Conservation (phyloP, 345 rosid species). For the Eutrema heterophyllum region DNA sequence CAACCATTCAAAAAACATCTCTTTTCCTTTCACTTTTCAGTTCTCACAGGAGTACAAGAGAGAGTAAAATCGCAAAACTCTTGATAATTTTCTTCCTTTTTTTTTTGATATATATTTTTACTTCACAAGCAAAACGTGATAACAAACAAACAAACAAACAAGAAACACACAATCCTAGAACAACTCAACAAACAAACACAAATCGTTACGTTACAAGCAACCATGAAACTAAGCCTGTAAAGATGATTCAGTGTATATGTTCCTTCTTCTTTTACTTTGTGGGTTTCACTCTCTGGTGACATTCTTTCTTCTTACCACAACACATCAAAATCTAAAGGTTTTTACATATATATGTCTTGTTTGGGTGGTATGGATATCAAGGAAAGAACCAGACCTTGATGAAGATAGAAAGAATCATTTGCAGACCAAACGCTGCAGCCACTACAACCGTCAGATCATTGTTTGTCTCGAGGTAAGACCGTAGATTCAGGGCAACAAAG, state of each 20-base stretch:
- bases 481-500: constrained; percentile 73
- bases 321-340: constrained; percentile 23
- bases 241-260: constrained; percentile 11
- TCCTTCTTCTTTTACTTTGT: constrained; percentile 9
- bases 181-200: constrained; percentile 11
- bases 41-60: not conserved
- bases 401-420: constrained; percentile 78
- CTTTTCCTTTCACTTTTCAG: not conserved
- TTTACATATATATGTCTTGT: constrained; percentile 11
- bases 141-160: not conserved
- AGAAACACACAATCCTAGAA: not conserved
- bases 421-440: constrained; percentile 67
- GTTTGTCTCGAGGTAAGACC: constrained; percentile 42
- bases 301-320: constrained; percentile 12
- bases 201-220: constrained; percentile 6
- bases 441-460: constrained; percentile 46
- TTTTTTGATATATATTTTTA: not conserved
- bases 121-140: not conserved
- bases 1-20: not conserved
- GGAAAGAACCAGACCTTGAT: constrained; percentile 95
- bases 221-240: not conserved
- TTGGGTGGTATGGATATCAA: constrained; percentile 20
- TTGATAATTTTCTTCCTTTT: not conserved
- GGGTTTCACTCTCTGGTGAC: constrained; percentile 13
- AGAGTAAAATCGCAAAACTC: not conserved